A percentile compares a stretch with the other conserved stretches of the same genome.
These are phyloP conservation scores for Senna tora DNA, from an alignment of 306 rosid species.

Conservation along the genomic window DNA sequence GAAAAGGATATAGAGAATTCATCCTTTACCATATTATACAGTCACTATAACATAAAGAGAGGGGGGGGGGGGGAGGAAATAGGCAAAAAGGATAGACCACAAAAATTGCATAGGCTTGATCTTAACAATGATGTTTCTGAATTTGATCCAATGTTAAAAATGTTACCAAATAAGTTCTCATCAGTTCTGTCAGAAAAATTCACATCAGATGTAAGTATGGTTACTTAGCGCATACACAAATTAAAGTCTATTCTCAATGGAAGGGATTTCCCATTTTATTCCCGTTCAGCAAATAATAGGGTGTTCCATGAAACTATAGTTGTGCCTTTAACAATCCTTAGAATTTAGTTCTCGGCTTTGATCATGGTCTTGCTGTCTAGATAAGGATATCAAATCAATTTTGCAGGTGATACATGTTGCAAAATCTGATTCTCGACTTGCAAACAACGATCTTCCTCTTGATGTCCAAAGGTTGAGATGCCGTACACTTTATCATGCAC, in stretches of 20 bases:
- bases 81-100: slow-evolving; percentile 5
- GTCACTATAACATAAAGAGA: neutral
- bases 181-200: neutral
- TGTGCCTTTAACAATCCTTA: slow-evolving; percentile 33
- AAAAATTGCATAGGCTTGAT: neutral
- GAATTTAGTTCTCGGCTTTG: slow-evolving; percentile 21
- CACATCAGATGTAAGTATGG: slow-evolving; percentile 1
- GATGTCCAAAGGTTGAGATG: slow-evolving; percentile 94
- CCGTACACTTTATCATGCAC: slow-evolving; percentile 83
- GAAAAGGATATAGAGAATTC: slow-evolving; percentile 15
- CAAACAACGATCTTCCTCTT: slow-evolving; percentile 84
- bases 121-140: neutral
- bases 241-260: slow-evolving; percentile 21
- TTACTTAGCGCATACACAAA: slow-evolving; percentile 1
- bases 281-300: slow-evolving; percentile 7
- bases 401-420: slow-evolving; percentile 87
- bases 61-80: neutral
- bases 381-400: slow-evolving; percentile 38
- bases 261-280: slow-evolving; percentile 20
- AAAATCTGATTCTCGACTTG: slow-evolving; percentile 93
- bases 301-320: slow-evolving; percentile 20
- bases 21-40: slow-evolving; percentile 4
- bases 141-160: slow-evolving; percentile 7
- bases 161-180: slow-evolving; percentile 6
- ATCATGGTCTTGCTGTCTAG: slow-evolving; percentile 26